Conservation (phyloP, 352 stramenopile genomes). For the Pythium rishiriense region DNA sequence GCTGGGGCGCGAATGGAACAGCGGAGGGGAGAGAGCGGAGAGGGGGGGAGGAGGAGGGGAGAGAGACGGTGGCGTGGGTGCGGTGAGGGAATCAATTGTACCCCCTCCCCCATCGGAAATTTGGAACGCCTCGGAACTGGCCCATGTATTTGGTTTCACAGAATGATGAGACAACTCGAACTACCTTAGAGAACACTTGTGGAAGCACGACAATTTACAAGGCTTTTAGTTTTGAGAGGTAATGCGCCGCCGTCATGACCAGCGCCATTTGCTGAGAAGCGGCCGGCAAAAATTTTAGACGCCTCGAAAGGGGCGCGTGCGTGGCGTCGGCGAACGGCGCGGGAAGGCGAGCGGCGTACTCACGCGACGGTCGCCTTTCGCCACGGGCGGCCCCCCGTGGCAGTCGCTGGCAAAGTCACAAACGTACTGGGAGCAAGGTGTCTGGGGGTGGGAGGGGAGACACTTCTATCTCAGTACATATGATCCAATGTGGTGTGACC, state of each 20-base stretch:
- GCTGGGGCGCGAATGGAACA: conserved; percentile 2
- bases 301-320: neutral
- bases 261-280: neutral
- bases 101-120: neutral
- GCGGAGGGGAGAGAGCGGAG: neutral
- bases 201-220: neutral
- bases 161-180: neutral
- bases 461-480: no score
- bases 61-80: conserved; percentile 1
- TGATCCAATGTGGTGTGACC: no score
- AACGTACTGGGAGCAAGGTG: no score
- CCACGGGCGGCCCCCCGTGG: no score
- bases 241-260: neutral
- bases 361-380: no score
- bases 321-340: neutral
- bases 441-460: no score
- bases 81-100: neutral
- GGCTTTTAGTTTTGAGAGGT: neutral
- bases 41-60: neutral
- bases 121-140: neutral
- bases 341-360: neutral
- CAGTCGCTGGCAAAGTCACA: no score
- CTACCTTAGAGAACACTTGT: neutral
- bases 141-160: neutral
- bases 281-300: neutral